Conservation (phyloP, 1,139 yeast genomes). For the Hanseniaspora sp. region DNA sequence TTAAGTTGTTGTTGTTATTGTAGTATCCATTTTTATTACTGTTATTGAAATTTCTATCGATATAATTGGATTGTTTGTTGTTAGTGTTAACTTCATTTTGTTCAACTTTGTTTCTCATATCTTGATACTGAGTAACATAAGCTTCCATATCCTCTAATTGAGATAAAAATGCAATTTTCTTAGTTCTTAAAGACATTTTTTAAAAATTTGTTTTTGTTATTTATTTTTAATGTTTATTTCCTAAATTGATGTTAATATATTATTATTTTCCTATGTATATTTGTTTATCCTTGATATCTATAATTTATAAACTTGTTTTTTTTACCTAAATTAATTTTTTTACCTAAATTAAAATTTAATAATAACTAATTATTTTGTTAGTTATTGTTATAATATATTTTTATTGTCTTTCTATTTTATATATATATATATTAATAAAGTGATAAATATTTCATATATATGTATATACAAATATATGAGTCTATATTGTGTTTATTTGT, state of each 20-base stretch:
- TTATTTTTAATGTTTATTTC: background rate
- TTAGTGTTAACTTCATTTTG: background rate
- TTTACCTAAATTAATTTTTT: no score
- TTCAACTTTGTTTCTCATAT: conserved; percentile 19
- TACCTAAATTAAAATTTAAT: no score
- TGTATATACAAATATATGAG: no score
- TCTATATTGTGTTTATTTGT: no score
- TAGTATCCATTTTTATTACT: background rate
- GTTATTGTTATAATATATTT: no score
- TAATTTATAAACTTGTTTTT: no score
- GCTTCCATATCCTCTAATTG: conserved; percentile 30
- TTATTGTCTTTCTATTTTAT: no score
- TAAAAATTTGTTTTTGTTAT: no score
- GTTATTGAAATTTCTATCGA: background rate
- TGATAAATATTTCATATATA: no score
- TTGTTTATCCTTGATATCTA: background rate
- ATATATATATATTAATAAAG: no score
- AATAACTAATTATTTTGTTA: no score
- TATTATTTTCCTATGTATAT: background rate
- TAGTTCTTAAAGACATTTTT: conserved; percentile 27
- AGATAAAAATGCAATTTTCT: conserved; percentile 27
- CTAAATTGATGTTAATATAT: background rate
- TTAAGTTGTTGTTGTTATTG: background rate
- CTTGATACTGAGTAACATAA: conserved; percentile 24
- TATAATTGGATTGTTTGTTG: background rate